Evolutionary conservation across 108 stramenopile genomes (phyloP).

Genomic region (Pseudonitzschia multistriata): DNA sequence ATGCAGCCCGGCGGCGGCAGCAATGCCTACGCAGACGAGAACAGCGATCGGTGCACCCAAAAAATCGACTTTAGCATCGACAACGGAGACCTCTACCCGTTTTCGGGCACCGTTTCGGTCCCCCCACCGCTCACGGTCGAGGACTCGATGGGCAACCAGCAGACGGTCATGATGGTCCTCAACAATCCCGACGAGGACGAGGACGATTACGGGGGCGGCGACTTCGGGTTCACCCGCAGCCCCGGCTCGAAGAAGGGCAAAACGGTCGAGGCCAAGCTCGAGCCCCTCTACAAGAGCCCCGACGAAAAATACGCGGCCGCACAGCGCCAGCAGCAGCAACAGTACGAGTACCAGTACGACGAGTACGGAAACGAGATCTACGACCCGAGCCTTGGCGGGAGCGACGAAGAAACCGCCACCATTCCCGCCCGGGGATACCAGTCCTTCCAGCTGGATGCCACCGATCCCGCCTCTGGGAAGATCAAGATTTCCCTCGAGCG

Average conservation of each 20-base stretch:
- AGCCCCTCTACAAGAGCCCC: conserved; percentile 4
- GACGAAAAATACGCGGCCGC: conserved; percentile 5
- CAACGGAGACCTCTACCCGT: conserved; percentile 3
- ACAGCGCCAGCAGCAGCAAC: neutral
- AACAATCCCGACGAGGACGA: conserved; percentile 5
- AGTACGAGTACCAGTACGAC: neutral
- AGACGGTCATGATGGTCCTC: conserved; percentile 8
- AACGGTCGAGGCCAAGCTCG: neutral
- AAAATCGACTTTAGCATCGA: neutral
- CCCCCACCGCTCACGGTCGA: conserved; percentile 11
- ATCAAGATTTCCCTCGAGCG: conserved; percentile 9
- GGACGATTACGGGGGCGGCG: neutral
- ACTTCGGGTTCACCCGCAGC: neutral
- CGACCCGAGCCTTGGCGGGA: neutral
- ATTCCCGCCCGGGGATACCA: conserved; percentile 5
- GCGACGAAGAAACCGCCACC: neutral
- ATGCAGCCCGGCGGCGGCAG: neutral
- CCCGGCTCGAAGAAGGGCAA: neutral
- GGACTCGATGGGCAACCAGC: neutral
- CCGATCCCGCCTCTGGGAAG: conserved; percentile 8
- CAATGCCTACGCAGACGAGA: neutral
- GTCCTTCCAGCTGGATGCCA: conserved; percentile 3
- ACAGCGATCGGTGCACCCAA: conserved; percentile 8
- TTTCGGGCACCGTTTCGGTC: conserved; percentile 9
- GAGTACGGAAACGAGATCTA: conserved; percentile 1